phyloP scores from a whole-genome alignment of 2,329 filamentous ascomycete species.

The Cytospora schulzeri region DNA sequence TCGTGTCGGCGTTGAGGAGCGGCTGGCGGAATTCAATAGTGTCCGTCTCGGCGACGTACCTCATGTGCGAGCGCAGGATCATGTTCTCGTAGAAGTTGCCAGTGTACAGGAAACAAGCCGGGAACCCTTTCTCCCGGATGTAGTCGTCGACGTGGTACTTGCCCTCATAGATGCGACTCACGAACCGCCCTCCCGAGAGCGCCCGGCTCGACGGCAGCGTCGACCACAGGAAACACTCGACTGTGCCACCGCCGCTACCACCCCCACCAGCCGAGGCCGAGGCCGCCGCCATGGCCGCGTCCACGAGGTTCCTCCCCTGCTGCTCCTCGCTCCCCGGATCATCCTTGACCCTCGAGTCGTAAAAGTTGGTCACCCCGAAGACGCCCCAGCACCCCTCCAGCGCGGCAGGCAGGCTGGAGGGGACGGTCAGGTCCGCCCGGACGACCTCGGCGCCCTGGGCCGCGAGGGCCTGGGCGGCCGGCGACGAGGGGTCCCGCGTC shows the following conservation, averaged over 20 bases:
- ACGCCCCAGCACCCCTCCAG: constrained; percentile 24
- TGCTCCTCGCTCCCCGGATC: constrained; percentile 23
- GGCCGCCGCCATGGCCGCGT: constrained; percentile 20
- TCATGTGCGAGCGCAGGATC: constrained; percentile 22
- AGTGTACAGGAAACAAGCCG: constrained; percentile 24
- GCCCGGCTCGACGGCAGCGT: constrained; percentile 18
- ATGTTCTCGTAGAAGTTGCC: constrained; percentile 26
- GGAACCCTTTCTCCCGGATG: constrained; percentile 9
- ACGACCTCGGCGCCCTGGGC: constrained; percentile 19
- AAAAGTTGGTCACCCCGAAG: constrained; percentile 24
- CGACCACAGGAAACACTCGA: constrained; percentile 24
- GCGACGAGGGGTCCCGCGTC: constrained; percentile 16
- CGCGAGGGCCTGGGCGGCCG: constrained; percentile 4
- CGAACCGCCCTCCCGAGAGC: constrained; percentile 20
- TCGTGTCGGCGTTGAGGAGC: constrained; percentile 18
- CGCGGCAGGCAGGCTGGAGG: constrained; percentile 10
- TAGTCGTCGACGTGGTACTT: constrained; percentile 24
- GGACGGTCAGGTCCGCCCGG: constrained; percentile 20
- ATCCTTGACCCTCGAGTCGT: constrained; percentile 21
- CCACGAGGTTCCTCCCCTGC: constrained; percentile 24
- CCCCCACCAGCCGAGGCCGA: too few relatives aligned
- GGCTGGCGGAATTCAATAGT: constrained; percentile 22
- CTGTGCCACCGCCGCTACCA: too few relatives aligned
- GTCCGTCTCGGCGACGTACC: constrained; percentile 13
- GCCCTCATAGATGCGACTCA: constrained; percentile 21